Conservation (phyloP, 129 eudicot genomes). For the Flaveria trinervia region DNA sequence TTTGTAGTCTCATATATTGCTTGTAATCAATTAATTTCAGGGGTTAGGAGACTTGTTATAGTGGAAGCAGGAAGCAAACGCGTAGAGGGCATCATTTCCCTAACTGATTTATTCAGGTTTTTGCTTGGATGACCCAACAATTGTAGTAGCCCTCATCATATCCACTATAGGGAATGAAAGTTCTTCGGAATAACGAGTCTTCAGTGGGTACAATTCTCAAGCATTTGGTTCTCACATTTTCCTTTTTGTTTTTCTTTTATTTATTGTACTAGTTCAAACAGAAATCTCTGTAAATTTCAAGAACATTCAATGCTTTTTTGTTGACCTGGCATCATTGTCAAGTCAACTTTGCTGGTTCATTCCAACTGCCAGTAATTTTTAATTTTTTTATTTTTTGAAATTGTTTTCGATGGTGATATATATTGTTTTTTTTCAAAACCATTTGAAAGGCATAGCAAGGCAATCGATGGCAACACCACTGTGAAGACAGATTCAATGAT, state of each 20-base stretch:
- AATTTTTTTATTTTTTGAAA: too few species aligned
- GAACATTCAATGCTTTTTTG: constrained; percentile 31
- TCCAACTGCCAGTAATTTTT: neutral
- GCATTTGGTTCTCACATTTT: constrained; percentile 22
- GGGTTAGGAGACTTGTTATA: constrained; percentile 73
- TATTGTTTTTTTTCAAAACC: too few species aligned
- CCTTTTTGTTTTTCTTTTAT: constrained; percentile 6
- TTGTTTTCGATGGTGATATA: too few species aligned
- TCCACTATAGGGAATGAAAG: constrained; percentile 11
- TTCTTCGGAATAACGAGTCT: constrained; percentile 29
- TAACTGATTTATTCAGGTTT: constrained; percentile 72
- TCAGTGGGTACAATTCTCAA: constrained; percentile 21
- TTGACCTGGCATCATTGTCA: constrained; percentile 32
- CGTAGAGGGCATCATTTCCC: constrained; percentile 73
- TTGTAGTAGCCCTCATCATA: constrained; percentile 19
- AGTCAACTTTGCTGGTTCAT: constrained; percentile 23
- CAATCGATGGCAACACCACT: too few species aligned
- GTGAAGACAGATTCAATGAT: too few species aligned
- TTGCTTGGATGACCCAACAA: constrained; percentile 57
- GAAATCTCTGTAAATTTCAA: constrained; percentile 36
- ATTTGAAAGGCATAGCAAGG: too few species aligned
- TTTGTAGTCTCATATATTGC: neutral
- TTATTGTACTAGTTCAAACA: constrained; percentile 28
- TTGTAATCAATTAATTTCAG: constrained; percentile 37
- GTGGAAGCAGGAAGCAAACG: constrained; percentile 96